Evolutionary conservation across 345 rosid genomes (phyloP).

Genomic region (Eucalyptus sp.): DNA sequence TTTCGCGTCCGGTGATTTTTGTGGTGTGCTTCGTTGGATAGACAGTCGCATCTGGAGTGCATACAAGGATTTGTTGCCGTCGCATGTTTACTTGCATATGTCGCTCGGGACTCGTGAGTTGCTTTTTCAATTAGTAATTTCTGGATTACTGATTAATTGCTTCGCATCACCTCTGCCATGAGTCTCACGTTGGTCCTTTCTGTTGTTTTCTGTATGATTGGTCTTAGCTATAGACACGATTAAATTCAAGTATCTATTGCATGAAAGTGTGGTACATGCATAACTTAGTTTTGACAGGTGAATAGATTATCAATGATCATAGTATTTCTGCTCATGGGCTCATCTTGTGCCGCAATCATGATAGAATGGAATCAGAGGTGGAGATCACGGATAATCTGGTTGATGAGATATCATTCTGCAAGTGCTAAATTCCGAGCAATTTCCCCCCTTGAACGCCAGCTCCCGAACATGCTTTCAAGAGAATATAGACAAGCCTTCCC

Average conservation of each 20-base stretch:
- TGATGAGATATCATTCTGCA: not conserved
- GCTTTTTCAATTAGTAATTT: not conserved
- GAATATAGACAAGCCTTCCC: slow-evolving; percentile 50
- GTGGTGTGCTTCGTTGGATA: too few relatives aligned
- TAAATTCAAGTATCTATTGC: not conserved
- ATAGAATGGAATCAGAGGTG: not conserved
- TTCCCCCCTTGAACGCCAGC: slow-evolving; percentile 13
- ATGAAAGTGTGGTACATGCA: not conserved
- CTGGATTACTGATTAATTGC: not conserved
- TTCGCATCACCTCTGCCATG: not conserved
- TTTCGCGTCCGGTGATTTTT: too few relatives aligned
- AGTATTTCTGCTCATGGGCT: not conserved
- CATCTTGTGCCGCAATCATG: not conserved
- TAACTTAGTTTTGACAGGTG: not conserved
- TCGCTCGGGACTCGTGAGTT: not conserved
- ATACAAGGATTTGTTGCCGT: not conserved
- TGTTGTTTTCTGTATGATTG: not conserved
- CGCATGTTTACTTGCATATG: not conserved
- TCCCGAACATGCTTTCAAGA: slow-evolving; percentile 66
- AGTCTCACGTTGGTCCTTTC: not conserved
- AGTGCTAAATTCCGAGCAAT: not conserved
- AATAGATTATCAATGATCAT: not conserved
- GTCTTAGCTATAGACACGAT: not conserved
- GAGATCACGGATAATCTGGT: not conserved
- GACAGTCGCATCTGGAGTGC: too few relatives aligned